These are phyloP conservation scores for Musa schizocarpa DNA, from an alignment of 176 grass and related monocot genomes.

Conservation along the genomic window DNA sequence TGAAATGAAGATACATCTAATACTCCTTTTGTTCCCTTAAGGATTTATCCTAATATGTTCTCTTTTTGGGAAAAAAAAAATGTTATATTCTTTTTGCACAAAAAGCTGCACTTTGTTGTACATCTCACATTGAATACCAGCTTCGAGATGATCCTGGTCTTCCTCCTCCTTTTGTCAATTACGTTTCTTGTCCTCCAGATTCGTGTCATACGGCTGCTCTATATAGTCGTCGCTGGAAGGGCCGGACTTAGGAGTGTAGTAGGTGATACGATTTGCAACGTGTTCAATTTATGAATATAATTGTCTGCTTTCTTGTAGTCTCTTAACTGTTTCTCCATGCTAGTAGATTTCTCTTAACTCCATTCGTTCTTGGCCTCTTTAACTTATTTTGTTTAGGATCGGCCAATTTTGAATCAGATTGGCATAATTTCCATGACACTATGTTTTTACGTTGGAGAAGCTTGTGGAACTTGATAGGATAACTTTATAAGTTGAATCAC, in stretches of 20 bases:
- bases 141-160: no score
- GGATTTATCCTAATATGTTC: no score
- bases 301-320: no score
- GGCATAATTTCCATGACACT: not conserved
- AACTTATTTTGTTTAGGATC: not conserved
- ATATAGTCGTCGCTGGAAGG: not conserved
- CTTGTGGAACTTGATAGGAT: not conserved
- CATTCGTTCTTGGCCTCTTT: not conserved
- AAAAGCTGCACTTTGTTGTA: no score
- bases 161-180: no score
- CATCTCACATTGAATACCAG: no score
- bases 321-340: no score
- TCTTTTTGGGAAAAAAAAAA: no score
- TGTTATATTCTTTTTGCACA: no score
- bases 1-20: not conserved
- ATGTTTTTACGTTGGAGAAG: not conserved
- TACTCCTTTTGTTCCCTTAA: not conserved
- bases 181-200: not conserved
- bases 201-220: not conserved
- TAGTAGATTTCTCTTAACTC: not conserved
- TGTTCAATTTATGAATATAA: no score
- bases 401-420: not conserved
- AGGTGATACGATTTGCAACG: no score
- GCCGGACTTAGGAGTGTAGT: no score
- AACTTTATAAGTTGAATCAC: not conserved